Evolutionary conservation across 129 eudicot genomes (phyloP).

Genomic region (Calendula officinalis): DNA sequence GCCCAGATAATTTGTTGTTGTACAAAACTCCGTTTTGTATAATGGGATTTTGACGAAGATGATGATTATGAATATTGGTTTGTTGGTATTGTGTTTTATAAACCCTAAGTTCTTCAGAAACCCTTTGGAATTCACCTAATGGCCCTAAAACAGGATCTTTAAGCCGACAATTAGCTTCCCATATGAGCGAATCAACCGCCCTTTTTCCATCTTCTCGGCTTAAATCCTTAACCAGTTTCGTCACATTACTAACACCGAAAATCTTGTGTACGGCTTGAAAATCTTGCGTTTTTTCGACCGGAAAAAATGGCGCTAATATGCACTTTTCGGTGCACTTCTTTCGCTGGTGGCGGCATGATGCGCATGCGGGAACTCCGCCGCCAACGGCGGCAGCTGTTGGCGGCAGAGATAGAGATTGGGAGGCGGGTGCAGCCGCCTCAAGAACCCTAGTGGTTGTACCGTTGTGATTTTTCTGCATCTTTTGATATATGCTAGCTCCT

Average conservation of each 20-base stretch:
- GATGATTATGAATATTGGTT: constrained; percentile 32
- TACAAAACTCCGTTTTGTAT: constrained; percentile 32
- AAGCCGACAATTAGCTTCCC: constrained; percentile 82
- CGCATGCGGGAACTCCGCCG: constrained; percentile 59
- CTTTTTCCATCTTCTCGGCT: constrained; percentile 49
- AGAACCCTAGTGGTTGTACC: constrained; percentile 32
- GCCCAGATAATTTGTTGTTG: constrained; percentile 13
- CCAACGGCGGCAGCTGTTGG: constrained; percentile 17
- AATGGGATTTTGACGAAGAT: constrained; percentile 29
- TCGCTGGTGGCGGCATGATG: constrained; percentile 95
- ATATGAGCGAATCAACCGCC: constrained; percentile 67
- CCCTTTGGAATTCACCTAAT: constrained; percentile 61
- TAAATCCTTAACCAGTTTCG: constrained; percentile 49
- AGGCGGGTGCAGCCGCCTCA: constrained; percentile 20
- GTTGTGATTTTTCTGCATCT: constrained; percentile 34
- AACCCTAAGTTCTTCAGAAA: constrained; percentile 59
- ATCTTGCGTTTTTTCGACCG: constrained; percentile 59
- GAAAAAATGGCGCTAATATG: constrained; percentile 70
- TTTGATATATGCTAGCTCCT: constrained; percentile 1
- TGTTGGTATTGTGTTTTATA: constrained; percentile 48
- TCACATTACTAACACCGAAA: constrained; percentile 82
- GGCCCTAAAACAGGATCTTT: constrained; percentile 78
- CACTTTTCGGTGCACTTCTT: constrained; percentile 89
- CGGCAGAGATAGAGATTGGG: constrained; percentile 31
- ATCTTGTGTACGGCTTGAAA: constrained; percentile 86